Evolutionary conservation across 129 eudicot species (phyloP).

Genomic region (Deinandra increscens): DNA sequence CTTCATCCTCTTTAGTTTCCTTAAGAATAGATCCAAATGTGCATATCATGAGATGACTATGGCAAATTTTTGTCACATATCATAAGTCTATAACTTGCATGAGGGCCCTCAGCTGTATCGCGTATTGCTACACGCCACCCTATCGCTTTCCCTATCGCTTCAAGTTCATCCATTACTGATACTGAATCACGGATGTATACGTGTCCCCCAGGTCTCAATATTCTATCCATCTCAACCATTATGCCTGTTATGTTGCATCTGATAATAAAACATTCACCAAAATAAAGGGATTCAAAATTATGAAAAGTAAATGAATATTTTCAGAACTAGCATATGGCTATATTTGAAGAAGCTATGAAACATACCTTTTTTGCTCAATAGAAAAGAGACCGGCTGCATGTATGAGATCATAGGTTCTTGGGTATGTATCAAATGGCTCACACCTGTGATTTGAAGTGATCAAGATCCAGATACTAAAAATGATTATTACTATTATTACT

Average conservation of each 20-base stretch:
- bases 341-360: not conserved
- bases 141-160: too few relatives aligned
- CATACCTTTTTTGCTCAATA: constrained; percentile 74
- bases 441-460: constrained; percentile 53
- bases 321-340: not conserved
- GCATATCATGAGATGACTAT: not conserved
- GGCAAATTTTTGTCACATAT: constrained; percentile 52
- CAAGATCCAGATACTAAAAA: constrained; percentile 8
- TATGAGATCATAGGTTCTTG: constrained; percentile 87
- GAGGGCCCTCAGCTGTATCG: too few relatives aligned
- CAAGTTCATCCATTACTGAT: too few relatives aligned
- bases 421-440: constrained; percentile 95
- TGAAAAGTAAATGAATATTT: not conserved
- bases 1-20: constrained; percentile 21
- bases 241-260: constrained; percentile 62
- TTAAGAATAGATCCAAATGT: not conserved
- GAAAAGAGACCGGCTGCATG: constrained; percentile 94
- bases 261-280: not conserved
- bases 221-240: too few relatives aligned
- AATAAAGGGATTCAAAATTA: not conserved
- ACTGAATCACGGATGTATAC: too few relatives aligned
- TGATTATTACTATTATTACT: not conserved
- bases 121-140: too few relatives aligned
- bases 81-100: constrained; percentile 76
- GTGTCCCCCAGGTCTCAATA: too few relatives aligned